phyloP scores from a whole-genome alignment of 129 eudicot species.

The Arctium minus region DNA sequence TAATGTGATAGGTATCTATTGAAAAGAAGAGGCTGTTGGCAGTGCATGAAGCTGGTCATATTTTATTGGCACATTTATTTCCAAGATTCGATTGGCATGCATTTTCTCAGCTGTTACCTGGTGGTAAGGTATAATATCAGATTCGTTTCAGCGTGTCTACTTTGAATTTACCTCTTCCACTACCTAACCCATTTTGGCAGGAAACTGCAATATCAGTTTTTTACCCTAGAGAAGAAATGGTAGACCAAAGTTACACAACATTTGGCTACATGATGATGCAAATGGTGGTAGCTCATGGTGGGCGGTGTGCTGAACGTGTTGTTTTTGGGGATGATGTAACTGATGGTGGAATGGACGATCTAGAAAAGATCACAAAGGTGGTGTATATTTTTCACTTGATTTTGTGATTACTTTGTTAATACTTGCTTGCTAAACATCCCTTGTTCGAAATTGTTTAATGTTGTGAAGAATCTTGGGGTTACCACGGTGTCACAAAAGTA shows the following conservation, averaged over 20 bases:
- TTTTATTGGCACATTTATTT: constrained; percentile 87
- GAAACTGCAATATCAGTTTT: constrained; percentile 95
- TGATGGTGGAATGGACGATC: constrained; percentile 90
- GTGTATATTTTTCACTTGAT: background rate
- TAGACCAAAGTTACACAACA: constrained; percentile 81
- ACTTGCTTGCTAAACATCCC: background rate
- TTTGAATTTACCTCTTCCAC: constrained; percentile 1
- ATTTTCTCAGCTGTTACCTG: constrained; percentile 93
- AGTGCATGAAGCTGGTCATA: constrained; percentile 97
- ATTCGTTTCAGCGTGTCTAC: background rate
- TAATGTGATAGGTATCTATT: constrained; percentile 50
- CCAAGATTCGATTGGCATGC: constrained; percentile 98
- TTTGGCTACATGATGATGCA: constrained; percentile 98
- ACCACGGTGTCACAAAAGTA: too few species aligned
- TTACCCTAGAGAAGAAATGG: constrained; percentile 86
- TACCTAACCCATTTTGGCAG: constrained; percentile 37
- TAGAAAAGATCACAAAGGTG: constrained; percentile 89
- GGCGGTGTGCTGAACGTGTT: constrained; percentile 95
- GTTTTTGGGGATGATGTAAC: constrained; percentile 86
- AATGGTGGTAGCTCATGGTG: constrained; percentile 99
- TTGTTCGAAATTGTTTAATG: too few species aligned
- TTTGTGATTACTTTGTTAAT: background rate
- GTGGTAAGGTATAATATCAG: constrained; percentile 69
- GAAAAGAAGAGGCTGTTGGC: constrained; percentile 89
- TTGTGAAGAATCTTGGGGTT: too few species aligned